A percentile compares a stretch with the other conserved stretches of the same genome.
phyloP scores from a whole-genome alignment of 1,284 basidiomycete genomes.

The Volvariella volvacea region DNA sequence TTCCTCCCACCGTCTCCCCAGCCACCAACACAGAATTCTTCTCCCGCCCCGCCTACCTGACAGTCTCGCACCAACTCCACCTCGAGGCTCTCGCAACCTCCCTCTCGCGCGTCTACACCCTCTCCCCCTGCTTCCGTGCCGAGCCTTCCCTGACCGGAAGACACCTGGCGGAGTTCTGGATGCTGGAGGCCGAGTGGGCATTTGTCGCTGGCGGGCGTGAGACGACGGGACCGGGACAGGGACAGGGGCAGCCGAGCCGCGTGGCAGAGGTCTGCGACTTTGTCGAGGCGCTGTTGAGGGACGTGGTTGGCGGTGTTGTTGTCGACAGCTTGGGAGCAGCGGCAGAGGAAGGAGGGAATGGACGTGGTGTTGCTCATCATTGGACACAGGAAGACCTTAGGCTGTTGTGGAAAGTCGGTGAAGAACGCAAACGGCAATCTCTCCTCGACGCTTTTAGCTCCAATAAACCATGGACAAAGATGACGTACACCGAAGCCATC shows the following conservation, averaged over 20 bases:
- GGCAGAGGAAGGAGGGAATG: no score
- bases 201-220: constrained; percentile 29
- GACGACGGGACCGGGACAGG: neutral
- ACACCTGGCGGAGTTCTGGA: constrained; percentile 98
- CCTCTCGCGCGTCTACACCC: constrained; percentile 81
- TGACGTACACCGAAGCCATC: constrained; percentile 81
- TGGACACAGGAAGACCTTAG: constrained; percentile 24
- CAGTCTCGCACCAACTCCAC: constrained; percentile 93
- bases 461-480: constrained; percentile 51
- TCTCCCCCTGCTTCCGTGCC: constrained; percentile 90
- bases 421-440: constrained; percentile 18
- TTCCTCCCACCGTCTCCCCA: constrained; percentile 7
- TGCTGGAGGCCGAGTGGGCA: constrained; percentile 92
- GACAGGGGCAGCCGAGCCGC: constrained; percentile 2
- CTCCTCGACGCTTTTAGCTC: constrained; percentile 29
- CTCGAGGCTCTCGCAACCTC: constrained; percentile 83
- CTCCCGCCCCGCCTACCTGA: constrained; percentile 75
- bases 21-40: constrained; percentile 51
- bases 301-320: constrained; percentile 24
- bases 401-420: constrained; percentile 30
- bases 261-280: constrained; percentile 61
- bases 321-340: neutral
- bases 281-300: constrained; percentile 62
- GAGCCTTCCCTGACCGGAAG: constrained; percentile 84
- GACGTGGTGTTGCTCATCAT: constrained; percentile 1